A percentile compares a stretch with the other conserved stretches of the same genome.
phyloP scores from a whole-genome alignment of 2,329 filamentous ascomycete species.

The Colletotrichum eremochloae region DNA sequence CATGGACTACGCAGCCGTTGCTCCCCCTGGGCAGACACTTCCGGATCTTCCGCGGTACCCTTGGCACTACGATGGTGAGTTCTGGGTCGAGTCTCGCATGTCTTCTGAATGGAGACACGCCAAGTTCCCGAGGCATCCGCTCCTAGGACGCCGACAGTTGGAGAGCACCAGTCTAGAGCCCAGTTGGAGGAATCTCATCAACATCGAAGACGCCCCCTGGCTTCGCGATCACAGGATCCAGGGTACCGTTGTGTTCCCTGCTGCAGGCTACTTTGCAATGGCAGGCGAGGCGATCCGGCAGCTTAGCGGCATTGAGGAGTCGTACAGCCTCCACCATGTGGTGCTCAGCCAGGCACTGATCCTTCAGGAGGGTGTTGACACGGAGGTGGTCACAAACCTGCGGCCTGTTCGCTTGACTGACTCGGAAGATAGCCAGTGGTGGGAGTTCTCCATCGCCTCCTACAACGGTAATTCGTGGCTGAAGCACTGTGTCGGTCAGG shows the following conservation, averaged over 20 bases:
- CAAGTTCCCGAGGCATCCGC: conserved; percentile 47
- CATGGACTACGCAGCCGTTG: conserved; percentile 47
- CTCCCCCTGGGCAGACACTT: conserved; percentile 11
- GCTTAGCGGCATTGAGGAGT: background rate
- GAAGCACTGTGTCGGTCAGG: conserved; percentile 40
- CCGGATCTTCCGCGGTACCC: conserved; percentile 45
- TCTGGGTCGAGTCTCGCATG: conserved; percentile 40
- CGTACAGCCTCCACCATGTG: background rate
- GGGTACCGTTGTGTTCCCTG: conserved; percentile 56
- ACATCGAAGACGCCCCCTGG: conserved; percentile 58
- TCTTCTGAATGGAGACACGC: conserved; percentile 43
- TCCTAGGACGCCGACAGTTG: conserved; percentile 48
- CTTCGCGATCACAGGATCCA: conserved; percentile 59
- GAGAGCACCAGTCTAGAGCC: too few species aligned
- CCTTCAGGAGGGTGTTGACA: background rate
- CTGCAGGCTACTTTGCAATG: conserved; percentile 58
- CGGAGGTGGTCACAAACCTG: conserved; percentile 25
- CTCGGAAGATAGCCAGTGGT: conserved; percentile 12
- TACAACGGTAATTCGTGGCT: conserved; percentile 45
- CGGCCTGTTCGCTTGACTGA: conserved; percentile 7
- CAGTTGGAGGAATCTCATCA: conserved; percentile 16
- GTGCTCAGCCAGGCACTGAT: conserved; percentile 27
- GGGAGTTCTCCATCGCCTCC: conserved; percentile 32
- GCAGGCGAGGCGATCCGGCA: conserved; percentile 55
- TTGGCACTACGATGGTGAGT: conserved; percentile 44